Base-by-base conservation (phyloP, 1,284 basidiomycete genomes). In the Pulveroboletus sp. region DNA sequence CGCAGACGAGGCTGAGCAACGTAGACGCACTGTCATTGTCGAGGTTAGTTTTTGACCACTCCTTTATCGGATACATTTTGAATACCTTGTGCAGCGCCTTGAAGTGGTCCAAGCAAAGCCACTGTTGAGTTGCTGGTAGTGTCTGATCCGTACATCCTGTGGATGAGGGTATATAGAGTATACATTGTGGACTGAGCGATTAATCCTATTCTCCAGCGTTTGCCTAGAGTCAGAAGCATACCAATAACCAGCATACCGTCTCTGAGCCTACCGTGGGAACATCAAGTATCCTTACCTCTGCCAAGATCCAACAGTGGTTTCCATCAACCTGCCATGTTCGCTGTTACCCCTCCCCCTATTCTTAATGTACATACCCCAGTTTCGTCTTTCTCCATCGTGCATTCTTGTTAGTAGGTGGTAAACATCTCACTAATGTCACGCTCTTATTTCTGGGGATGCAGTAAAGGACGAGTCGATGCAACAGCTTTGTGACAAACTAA, bases 321-420 rank as follows among this genome's bases (percentile, higher is more conserved):
- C n/a, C n/a, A n/a, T n/a, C n/a, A 6, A 24, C 17, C n/a, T 2
- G 2, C 35, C 24, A 57, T 57, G 54, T 48, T 55, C 20, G 22
- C 40, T n/a, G n/a, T n/a, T n/a, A n/a, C n/a, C n/a, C n/a, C 65
- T 29, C 60, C 74, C 48, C 74, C 80, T 31, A 71, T 90, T 45
- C 71, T 92, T 53, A 82, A 87, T 61, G 80, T 91, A 28, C 90
- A 92, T 63, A 91, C 90, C 0, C 89, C 90, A 0, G 70, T 77
- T 2, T 81, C 82, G 10, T 92, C 90, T 15, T 86, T 91, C 66
- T 80, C 88, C 10, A 79, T 91, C 45, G 74, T 86, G 18, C 88
- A 91, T 69, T 87, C 87, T 36, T 74, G 90, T 88, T 64, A 69
- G 85, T 77, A 56, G 49, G 42, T 59, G 43, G 20, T 25, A 22